Evolutionary conservation across 2,329 filamentous ascomycete genomes (phyloP).

Genomic region (Nothophoma quercina): DNA sequence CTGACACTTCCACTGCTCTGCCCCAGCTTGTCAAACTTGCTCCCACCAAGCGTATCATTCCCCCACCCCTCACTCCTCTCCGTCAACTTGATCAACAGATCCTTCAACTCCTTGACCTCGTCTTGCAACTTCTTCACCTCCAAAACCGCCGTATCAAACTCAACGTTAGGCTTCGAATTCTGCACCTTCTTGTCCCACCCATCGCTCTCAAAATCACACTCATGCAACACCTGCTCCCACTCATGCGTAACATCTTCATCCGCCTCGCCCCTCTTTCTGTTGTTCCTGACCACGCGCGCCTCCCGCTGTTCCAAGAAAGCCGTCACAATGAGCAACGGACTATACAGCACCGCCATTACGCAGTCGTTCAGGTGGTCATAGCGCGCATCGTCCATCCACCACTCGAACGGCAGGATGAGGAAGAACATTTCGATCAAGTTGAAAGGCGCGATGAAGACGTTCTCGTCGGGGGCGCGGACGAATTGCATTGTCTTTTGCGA

Average conservation of each 20-base stretch:
- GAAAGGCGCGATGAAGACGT: constrained; percentile 95
- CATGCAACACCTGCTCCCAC: constrained; percentile 82
- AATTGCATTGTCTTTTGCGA: constrained; percentile 96
- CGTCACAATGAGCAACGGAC: constrained; percentile 79
- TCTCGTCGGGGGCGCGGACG: constrained; percentile 94
- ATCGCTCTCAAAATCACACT: constrained; percentile 81
- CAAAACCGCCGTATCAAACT: constrained; percentile 76
- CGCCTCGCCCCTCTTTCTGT: constrained; percentile 80
- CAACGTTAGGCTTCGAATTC: constrained; percentile 79
- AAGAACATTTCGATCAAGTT: constrained; percentile 89
- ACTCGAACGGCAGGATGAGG: constrained; percentile 84
- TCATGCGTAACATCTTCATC: constrained; percentile 91
- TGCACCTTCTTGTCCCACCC: constrained; percentile 86
- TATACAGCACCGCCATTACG: constrained; percentile 87
- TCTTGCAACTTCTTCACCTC: constrained; percentile 62
- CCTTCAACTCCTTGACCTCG: constrained; percentile 56
- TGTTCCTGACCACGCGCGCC: constrained; percentile 69
- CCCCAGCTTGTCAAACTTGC: constrained; percentile 32
- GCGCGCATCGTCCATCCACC: constrained; percentile 80
- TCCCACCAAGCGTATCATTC: constrained; percentile 40
- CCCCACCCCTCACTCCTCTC: constrained; percentile 38
- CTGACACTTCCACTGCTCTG: constrained; percentile 37
- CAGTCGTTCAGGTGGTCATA: constrained; percentile 88
- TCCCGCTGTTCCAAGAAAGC: constrained; percentile 64
- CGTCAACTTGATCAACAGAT: constrained; percentile 42